Percentiles rank a stretch among this genome's conserved stretches.
These are phyloP conservation scores for Penicillium sp. DNA, from an alignment of 2,329 filamentous ascomycete genomes.

Conservation along the genomic window DNA sequence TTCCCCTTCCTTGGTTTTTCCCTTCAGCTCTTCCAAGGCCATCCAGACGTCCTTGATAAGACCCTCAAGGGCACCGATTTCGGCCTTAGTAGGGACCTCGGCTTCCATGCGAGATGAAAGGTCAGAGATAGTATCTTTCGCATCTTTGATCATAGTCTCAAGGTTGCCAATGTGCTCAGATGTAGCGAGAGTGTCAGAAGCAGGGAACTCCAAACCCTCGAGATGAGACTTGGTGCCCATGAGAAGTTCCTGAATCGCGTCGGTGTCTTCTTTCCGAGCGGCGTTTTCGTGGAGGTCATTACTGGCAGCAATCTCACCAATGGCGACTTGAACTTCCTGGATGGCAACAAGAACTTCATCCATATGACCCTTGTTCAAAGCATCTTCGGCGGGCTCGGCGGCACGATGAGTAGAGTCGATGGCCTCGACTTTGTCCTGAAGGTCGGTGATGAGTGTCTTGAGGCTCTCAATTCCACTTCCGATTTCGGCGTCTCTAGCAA, in stretches of 20 bases:
- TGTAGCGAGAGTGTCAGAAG: conserved; percentile 65
- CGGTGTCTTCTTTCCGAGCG: conserved; percentile 77
- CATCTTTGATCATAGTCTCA: conserved; percentile 69
- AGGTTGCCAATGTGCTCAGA: conserved; percentile 60
- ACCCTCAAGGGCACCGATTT: conserved; percentile 72
- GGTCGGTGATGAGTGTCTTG: conserved; percentile 76
- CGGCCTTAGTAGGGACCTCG: conserved; percentile 70
- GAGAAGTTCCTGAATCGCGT: conserved; percentile 86
- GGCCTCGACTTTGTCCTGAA: conserved; percentile 79
- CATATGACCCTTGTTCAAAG: conserved; percentile 48
- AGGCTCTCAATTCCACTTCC: conserved; percentile 79
- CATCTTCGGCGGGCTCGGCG: conserved; percentile 39
- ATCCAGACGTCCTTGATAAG: conserved; percentile 75
- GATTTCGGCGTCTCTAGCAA: conserved; percentile 54
- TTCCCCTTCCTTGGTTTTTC: conserved; percentile 39
- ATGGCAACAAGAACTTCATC: conserved; percentile 47
- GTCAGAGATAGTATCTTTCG: conserved; percentile 68
- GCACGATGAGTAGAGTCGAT: conserved; percentile 55
- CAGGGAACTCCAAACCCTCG: conserved; percentile 68
- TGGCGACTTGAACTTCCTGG: conserved; percentile 56
- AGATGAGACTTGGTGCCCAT: conserved; percentile 85
- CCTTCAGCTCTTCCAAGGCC: conserved; percentile 69
- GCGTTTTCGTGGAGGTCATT: conserved; percentile 49
- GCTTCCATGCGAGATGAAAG: conserved; percentile 66
- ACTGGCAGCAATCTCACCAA: conserved; percentile 53